Evolutionary conservation across 1,284 basidiomycete genomes (phyloP).

Genomic region (Cryptococcus hybrid): DNA sequence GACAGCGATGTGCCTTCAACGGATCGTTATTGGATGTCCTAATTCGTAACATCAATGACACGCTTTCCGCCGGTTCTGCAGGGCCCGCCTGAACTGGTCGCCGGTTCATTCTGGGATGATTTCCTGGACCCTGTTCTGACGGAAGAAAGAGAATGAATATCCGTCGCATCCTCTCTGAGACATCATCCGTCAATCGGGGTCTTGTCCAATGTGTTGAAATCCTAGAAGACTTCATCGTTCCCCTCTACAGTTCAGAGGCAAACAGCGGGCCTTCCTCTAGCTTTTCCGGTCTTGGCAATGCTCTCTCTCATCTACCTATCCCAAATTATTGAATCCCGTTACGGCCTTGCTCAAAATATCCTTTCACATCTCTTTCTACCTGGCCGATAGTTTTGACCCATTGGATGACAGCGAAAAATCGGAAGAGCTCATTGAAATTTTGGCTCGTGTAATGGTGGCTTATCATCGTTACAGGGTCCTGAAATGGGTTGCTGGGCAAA

Average conservation of each 20-base stretch:
- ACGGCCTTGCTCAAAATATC: constrained; percentile 38
- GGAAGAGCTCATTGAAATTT: constrained; percentile 33
- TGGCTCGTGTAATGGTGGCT: constrained; percentile 33
- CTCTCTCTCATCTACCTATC: constrained; percentile 33
- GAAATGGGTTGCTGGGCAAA: constrained; percentile 42
- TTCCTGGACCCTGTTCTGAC: constrained; percentile 27
- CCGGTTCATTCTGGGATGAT: constrained; percentile 25
- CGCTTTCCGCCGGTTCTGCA: constrained; percentile 13
- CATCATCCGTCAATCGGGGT: constrained; percentile 10
- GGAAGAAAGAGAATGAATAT: constrained; percentile 20
- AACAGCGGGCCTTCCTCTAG: no score
- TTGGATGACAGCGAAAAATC: constrained; percentile 26
- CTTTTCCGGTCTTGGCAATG: constrained; percentile 40
- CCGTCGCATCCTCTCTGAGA: constrained; percentile 24
- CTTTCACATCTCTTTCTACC: constrained; percentile 44
- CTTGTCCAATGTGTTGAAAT: constrained; percentile 29
- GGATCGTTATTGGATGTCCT: constrained; percentile 34
- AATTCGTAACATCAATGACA: constrained; percentile 15
- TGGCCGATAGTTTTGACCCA: constrained; percentile 15
- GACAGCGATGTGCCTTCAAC: constrained; percentile 12
- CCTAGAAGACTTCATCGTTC: constrained; percentile 12
- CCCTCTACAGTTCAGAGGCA: constrained; percentile 1
- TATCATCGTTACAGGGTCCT: constrained; percentile 45
- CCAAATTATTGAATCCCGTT: constrained; percentile 34
- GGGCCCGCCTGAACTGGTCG: constrained; percentile 24